Percentiles rank a stretch among this genome's conserved stretches.
Evolutionary conservation across 2,329 filamentous ascomycete species (phyloP).

Genomic region (Trematosphaeria pertusa): DNA sequence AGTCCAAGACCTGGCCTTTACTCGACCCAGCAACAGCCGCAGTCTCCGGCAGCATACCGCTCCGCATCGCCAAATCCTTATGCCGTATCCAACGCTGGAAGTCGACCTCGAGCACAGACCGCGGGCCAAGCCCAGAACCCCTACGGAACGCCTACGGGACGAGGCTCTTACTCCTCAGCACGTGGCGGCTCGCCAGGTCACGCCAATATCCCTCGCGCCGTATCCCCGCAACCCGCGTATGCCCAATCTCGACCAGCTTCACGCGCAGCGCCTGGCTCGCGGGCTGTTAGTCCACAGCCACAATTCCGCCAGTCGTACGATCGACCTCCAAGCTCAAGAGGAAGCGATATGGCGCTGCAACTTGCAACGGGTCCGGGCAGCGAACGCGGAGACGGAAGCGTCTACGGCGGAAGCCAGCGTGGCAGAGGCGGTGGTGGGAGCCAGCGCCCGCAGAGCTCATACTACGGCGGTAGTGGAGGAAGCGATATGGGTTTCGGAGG

Average conservation of each 20-base stretch:
- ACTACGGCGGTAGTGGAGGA: constrained; percentile 46
- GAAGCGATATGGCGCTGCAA: constrained; percentile 54
- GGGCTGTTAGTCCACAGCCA: constrained; percentile 61
- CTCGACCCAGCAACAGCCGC: constrained; percentile 15
- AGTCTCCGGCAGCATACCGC: constrained; percentile 15
- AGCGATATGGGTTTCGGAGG: constrained; percentile 36
- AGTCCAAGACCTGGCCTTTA: constrained; percentile 62
- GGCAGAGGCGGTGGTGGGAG: constrained; percentile 32
- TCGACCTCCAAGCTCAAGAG: constrained; percentile 55
- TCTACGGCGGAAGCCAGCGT: constrained; percentile 50
- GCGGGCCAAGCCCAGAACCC: constrained; percentile 41
- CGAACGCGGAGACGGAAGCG: constrained; percentile 46
- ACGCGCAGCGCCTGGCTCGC: constrained; percentile 43
- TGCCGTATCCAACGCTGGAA: constrained; percentile 41
- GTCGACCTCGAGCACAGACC: constrained; percentile 48
- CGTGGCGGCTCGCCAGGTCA: constrained; percentile 49
- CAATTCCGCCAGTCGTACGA: constrained; percentile 57
- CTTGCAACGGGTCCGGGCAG: constrained; percentile 49
- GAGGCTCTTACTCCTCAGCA: constrained; percentile 46
- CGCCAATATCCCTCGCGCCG: constrained; percentile 44
- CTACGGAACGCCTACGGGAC: constrained; percentile 39
- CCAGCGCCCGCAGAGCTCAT: constrained; percentile 52
- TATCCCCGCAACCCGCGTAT: constrained; percentile 50
- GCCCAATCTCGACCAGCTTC: constrained; percentile 39
- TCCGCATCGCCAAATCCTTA: constrained; percentile 69